Evolutionary conservation across 352 stramenopile species (phyloP).

Genomic region (Pythium periplocum): DNA sequence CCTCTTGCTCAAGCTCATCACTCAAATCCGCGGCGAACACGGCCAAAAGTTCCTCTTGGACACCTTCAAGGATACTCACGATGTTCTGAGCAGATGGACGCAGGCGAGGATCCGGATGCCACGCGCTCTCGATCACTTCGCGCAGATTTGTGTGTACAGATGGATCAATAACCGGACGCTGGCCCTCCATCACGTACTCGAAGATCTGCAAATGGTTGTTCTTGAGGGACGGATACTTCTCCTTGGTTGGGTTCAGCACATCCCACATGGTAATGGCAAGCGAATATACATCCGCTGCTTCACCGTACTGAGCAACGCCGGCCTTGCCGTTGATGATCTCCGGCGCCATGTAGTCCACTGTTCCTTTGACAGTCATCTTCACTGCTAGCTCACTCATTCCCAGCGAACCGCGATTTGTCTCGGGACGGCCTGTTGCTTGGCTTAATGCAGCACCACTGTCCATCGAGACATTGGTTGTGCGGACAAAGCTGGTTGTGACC

Average conservation of each 20-base stretch:
- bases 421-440: conserved; percentile 5
- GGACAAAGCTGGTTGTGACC: no score
- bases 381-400: conserved; percentile 1
- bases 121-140: conserved; percentile 20
- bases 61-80: conserved; percentile 16
- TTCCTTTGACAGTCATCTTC: conserved; percentile 61
- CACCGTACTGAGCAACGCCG: conserved; percentile 42
- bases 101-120: conserved; percentile 15
- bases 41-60: conserved; percentile 19
- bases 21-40: conserved; percentile 14
- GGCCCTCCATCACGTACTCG: conserved; percentile 32
- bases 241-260: conserved; percentile 41
- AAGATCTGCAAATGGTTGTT: conserved; percentile 55
- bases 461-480: neutral
- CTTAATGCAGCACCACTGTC: conserved; percentile 7
- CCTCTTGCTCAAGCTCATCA: conserved; percentile 9
- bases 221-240: conserved; percentile 34
- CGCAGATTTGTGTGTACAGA: conserved; percentile 11
- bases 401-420: neutral
- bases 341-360: conserved; percentile 76
- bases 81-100: conserved; percentile 21
- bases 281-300: conserved; percentile 70
- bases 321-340: conserved; percentile 72
- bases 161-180: conserved; percentile 20
- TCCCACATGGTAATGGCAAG: conserved; percentile 78